phyloP scores from a whole-genome alignment of 2,329 filamentous ascomycete species.

The Cercospora sesami region DNA sequence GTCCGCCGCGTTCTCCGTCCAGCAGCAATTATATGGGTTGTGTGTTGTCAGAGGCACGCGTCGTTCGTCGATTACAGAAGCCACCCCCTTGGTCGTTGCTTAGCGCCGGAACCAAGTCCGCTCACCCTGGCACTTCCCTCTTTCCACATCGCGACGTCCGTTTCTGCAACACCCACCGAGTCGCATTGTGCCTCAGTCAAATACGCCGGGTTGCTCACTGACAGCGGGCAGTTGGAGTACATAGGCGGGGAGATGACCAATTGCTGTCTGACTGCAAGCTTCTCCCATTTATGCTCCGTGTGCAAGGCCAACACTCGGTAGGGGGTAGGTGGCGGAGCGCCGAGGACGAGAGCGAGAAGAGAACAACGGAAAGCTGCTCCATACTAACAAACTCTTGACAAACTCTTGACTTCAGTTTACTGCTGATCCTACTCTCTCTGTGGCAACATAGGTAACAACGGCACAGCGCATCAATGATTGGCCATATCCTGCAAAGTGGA shows the following conservation, averaged over 20 bases:
- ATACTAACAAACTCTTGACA: too few species aligned
- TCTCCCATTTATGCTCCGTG: not conserved
- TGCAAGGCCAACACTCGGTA: not conserved
- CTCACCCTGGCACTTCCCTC: not conserved
- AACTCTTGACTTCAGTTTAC: not conserved
- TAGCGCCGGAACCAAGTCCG: not conserved
- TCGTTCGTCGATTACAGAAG: not conserved
- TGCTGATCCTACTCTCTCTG: not conserved
- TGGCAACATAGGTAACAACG: not conserved
- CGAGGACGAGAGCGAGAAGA: not conserved
- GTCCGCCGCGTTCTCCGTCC: not conserved
- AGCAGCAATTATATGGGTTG: not conserved
- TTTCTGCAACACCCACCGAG: not conserved
- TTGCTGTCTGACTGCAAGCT: not conserved
- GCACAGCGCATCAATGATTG: not conserved
- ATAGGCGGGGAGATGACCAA: not conserved
- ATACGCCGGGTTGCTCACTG: not conserved
- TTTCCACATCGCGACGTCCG: not conserved
- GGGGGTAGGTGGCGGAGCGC: not conserved
- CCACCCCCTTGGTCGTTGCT: not conserved
- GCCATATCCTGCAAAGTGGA: not conserved
- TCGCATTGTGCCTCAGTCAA: not conserved
- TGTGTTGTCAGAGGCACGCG: not conserved
- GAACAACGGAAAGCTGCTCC: not conserved
- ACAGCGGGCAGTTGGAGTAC: not conserved